phyloP scores from a whole-genome alignment of 768 basidiomycete genomes.

The Tephrocybe sp. region DNA sequence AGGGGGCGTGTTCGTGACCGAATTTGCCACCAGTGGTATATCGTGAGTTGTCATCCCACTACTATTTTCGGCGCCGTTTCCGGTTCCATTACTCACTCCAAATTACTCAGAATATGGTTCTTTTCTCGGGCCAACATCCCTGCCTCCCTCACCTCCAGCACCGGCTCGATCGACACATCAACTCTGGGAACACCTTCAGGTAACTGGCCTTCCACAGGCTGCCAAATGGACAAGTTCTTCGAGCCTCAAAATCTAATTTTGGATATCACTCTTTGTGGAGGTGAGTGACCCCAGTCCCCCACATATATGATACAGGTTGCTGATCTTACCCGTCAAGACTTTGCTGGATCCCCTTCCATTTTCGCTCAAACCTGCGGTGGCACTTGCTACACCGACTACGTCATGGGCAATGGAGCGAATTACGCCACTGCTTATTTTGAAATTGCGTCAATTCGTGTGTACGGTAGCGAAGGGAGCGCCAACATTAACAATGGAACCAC shows the following conservation, averaged over 20 bases:
- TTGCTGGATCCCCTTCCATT: conserved; percentile 49
- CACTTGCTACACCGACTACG: conserved; percentile 69
- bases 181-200: conserved; percentile 65
- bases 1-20: conserved; percentile 76
- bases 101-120: conserved; percentile 56
- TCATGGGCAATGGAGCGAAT: conserved; percentile 57
- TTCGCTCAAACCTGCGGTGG: conserved; percentile 64
- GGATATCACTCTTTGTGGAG: conserved; percentile 72
- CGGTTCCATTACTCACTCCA: not conserved
- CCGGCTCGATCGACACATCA: conserved; percentile 50
- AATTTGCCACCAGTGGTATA: conserved; percentile 63
- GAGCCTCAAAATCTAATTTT: conserved; percentile 65
- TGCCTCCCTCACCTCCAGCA: conserved; percentile 41
- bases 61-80: not conserved
- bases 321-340: conserved; percentile 26
- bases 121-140: conserved; percentile 53
- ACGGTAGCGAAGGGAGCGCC: conserved; percentile 30
- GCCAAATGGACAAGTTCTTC: conserved; percentile 53
- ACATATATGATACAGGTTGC: not conserved
- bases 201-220: conserved; percentile 61
- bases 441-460: conserved; percentile 57
- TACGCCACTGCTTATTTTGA: conserved; percentile 75
- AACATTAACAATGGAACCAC: conserved; percentile 18
- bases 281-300: conserved; percentile 22
- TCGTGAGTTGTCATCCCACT: conserved; percentile 40